Base-by-base conservation (phyloP, 768 basidiomycete genomes). In the Roridomyces roridus region DNA sequence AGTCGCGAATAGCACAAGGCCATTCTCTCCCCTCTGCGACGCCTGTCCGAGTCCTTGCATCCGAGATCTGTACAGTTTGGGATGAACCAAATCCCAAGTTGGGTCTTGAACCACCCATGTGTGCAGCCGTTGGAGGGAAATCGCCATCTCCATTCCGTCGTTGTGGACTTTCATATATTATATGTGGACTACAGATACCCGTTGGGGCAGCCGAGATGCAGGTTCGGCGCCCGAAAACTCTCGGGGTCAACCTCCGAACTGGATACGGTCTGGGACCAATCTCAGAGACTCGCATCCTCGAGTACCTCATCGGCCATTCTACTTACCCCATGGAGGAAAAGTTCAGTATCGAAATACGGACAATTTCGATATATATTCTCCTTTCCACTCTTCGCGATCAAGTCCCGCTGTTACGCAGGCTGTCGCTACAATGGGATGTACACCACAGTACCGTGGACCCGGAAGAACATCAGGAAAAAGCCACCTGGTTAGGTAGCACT, bases 211-310 rank as follows among this genome's bases (percentile, higher is more conserved):
- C 47, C 39, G 17, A 47, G 12, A 26, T 29, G 1, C 53, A 56
- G 8, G 15, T 56, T 1, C 14, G 17, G 9, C 34, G 41, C 28
- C 28, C 41, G 17, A 36, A 25, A 11, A 34, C 20, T 7, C n/a
- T 49, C 28, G 45, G 26, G n/a, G 31, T 56, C 20, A 40, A 50
- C n/a, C 49, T 56, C 14, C 10, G n/a, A n/a, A n/a, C n/a, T 18
- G 4, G 31, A 44, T 8, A 1, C n/a, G n/a, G n/a, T n/a, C n/a
- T 39, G 17, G 6, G 5, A 18, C 43, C 47, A 17, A 26, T 43
- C 11, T 39, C 29, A 14, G 29, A 34, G 15, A 15, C n/a, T n/a
- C n/a, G n/a, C n/a, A n/a, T 43, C 6, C 40, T 48, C 18, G 10
- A 37, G 14, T 23, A 6, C n/a, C 34, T 55, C 5, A 39, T 29